These are phyloP conservation scores for Stephania cephalantha DNA, from an alignment of 164 flowering plant genomes.

Conservation along the genomic window DNA sequence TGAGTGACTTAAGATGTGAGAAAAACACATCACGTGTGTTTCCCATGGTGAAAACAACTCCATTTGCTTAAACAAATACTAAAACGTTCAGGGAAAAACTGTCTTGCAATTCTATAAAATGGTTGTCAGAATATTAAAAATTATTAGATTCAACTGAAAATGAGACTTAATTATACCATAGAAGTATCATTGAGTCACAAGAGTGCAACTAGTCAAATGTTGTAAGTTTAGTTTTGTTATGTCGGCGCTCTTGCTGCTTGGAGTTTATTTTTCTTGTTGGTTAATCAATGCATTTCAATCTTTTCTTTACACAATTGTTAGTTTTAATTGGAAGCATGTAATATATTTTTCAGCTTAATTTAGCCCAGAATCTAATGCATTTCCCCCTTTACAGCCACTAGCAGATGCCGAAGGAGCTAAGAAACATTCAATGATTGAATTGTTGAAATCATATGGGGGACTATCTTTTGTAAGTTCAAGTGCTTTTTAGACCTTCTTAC, in stretches of 20 bases:
- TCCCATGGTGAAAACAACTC: too few relatives aligned
- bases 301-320: not conserved
- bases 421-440: slow-evolving; percentile 64
- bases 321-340: not conserved
- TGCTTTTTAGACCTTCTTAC: not conserved
- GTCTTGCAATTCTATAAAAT: not conserved
- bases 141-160: not conserved
- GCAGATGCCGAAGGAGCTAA: slow-evolving; percentile 99
- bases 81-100: not conserved
- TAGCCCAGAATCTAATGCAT: slow-evolving; percentile 1
- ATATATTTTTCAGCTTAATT: not conserved
- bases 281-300: not conserved
- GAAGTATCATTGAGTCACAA: not conserved
- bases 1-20: too few relatives aligned
- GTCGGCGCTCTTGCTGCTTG: not conserved
- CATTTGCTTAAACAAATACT: not conserved
- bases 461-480: slow-evolving; percentile 65
- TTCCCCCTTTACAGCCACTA: slow-evolving; percentile 64
- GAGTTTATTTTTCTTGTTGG: not conserved
- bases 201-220: not conserved
- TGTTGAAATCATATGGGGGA: slow-evolving; percentile 77
- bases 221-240: not conserved
- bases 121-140: not conserved
- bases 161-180: not conserved
- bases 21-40: too few relatives aligned